Base-by-base conservation (phyloP, 148 eudicot species). In the Fagopyrum tataricum region DNA sequence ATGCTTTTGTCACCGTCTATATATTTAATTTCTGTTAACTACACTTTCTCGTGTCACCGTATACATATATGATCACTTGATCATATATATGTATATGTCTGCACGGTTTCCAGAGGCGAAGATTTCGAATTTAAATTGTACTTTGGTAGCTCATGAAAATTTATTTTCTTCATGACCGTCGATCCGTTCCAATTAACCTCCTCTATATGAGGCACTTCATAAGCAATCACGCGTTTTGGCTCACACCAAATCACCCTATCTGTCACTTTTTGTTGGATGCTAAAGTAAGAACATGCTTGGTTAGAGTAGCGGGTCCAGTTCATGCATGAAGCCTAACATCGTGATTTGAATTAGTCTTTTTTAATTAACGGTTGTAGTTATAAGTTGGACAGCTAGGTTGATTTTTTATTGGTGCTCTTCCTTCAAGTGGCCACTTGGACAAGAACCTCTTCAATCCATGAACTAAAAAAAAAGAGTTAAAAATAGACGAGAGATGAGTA, bases 321-420 rank as follows among this genome's bases (percentile, higher is more conserved):
- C 14, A 21, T 23, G 39, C 31, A 8, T 58, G 13, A 23, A 6
- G 18, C 18, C 55, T 49, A 49, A 49, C 5, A 49, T 7, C 58
- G 18, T 52, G 58, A 17, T 15, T 52, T 52, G 58, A 52, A 52
- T 5, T 52, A 21, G 37, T 23, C 31, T 9, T 64, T 14, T 61
- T 1, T 10, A 24, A 24, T 61, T 31, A n/a, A 2, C 17, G 42
- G 6, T 59, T 61, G 11, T 26, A 12, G 11, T 4, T 61, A 31
- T 61, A 26, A 61, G 67, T 61, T 31, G 67, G 41, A 61, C 40
- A 26, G 14, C 15, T 62, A 55, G n/a, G 69, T 17, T 64, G 44
- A 64, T 64, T 31, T 31, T 64, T 37, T 18, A 14, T 15, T 39
- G 18, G 44, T 31, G n/a, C 11, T 39, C 15, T 64, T 64, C 69